Percentiles rank a stretch among this genome's conserved stretches.
phyloP scores from a whole-genome alignment of 495 filamentous ascomycete genomes.

The Penicillium chermesinum region DNA sequence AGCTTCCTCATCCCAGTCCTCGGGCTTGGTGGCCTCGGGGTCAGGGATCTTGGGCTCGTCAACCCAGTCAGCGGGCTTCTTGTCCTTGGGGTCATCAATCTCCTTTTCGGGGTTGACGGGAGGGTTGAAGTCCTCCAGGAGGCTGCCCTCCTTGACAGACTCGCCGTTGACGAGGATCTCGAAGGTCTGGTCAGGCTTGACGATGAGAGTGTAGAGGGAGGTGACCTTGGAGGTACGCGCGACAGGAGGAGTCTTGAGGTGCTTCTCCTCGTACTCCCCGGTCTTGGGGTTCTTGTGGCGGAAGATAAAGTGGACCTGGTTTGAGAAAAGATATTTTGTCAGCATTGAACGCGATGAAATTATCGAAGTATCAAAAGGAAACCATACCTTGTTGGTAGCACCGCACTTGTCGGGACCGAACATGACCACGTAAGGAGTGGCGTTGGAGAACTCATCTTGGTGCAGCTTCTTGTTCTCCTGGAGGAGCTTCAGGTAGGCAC shows the following conservation, averaged over 20 bases:
- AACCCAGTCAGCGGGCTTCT: constrained; percentile 93
- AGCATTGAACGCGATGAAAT: not conserved
- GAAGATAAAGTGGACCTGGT: constrained; percentile 98
- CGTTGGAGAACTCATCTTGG: constrained; percentile 96
- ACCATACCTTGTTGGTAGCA: constrained; percentile 87
- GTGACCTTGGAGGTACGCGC: constrained; percentile 87
- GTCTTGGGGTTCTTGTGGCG: constrained; percentile 99
- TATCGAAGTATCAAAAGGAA: not conserved
- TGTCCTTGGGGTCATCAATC: constrained; percentile 95
- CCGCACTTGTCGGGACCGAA: constrained; percentile 99
- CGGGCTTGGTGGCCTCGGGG: constrained; percentile 91
- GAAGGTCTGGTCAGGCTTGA: constrained; percentile 93
- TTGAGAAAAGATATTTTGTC: constrained; percentile 2
- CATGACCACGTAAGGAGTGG: constrained; percentile 98
- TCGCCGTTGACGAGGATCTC: constrained; percentile 87
- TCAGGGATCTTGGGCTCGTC: constrained; percentile 87
- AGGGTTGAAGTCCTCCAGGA: constrained; percentile 91
- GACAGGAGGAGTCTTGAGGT: constrained; percentile 76
- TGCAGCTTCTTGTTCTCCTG: constrained; percentile 96
- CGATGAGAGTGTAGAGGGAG: constrained; percentile 91
- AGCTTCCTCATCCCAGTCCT: constrained; percentile 99
- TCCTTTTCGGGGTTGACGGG: constrained; percentile 92
- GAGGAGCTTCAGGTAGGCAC: constrained; percentile 98
- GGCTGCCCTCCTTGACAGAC: constrained; percentile 76
- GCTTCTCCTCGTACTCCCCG: constrained; percentile 99